Evolutionary conservation across 192 early-diverging fungal genomes (phyloP), one percentile per base, ranked within the genome.

Genomic region (Glomus cerebriforme): DNA sequence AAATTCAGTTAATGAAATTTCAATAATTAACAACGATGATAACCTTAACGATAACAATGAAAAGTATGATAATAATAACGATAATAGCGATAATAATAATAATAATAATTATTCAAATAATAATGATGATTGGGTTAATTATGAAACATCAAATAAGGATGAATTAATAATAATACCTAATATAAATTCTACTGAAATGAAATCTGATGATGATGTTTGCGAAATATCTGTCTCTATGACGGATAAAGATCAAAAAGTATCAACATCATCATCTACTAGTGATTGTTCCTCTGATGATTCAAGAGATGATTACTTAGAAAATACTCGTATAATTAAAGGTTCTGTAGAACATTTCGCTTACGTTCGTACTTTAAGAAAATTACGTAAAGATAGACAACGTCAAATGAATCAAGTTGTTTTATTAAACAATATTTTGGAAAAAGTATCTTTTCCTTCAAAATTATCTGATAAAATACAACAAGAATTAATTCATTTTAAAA

Each of bases 341-440:
- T 71, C 69, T 1, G 13, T 49, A 22, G 69, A 71, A 47, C 69
- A 71, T 71, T 71, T 49, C 43, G 69, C 43, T 13, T 71, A 71
- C 15, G 13, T 71, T 27, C 29, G 69, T 8, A 49, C 69, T 27
- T 7, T 71, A 71, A 37, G 69, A 10, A 71, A 71, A 45, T 47
- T 71, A 71, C 34, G 69, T 22, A 43, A 10, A 1, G 24, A 13
- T 47, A 24, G 43, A 27, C 24, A n/a, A 49, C 29, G 43, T 47
- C 24, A 43, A 29, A 24, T 47, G 12, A 26, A 49, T 71, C 69
- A 47, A 71, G 43, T 7, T 2, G 9, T 71, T 15, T 17, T 27
- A 1, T 49, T 71, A 47, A 71, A 45, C 27, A 71, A 29, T 49
- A 71, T 47, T 2, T 35, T 71, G 22, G n/a, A n/a, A 47, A 71